Evolutionary conservation across 2,329 filamentous ascomycete genomes (phyloP).

Genomic region (Fusarium pseudocircinatum): DNA sequence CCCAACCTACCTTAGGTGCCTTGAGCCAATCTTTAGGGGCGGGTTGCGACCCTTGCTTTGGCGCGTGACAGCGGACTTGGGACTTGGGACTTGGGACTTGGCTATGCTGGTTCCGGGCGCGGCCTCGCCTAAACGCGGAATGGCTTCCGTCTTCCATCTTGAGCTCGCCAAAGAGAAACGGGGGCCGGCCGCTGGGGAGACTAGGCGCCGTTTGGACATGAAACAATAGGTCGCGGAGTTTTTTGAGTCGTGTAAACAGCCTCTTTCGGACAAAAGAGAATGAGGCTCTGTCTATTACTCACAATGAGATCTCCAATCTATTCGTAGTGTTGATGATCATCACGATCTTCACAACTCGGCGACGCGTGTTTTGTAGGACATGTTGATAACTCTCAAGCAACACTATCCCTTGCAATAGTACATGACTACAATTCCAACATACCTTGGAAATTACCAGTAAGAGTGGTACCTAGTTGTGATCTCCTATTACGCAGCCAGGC

Average conservation of each 20-base stretch:
- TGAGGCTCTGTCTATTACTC: neutral
- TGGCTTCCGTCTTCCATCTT: conserved; percentile 19
- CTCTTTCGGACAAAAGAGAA: neutral
- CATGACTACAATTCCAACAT: neutral
- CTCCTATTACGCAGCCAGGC: neutral
- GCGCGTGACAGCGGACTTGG: conserved; percentile 37
- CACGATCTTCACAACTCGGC: neutral
- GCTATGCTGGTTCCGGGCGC: conserved; percentile 21
- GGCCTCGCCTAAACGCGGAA: conserved; percentile 44
- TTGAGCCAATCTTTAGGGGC: conserved; percentile 18
- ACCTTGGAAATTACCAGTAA: neutral
- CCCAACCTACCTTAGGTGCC: conserved; percentile 1
- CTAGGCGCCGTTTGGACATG: conserved; percentile 23
- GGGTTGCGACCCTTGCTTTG: conserved; percentile 33
- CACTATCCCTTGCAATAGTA: neutral
- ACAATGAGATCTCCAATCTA: neutral
- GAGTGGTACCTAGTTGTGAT: neutral
- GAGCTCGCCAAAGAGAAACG: conserved; percentile 7
- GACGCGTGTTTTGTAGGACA: neutral
- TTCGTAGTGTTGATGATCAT: neutral
- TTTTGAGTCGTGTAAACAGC: conserved; percentile 1
- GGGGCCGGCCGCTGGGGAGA: neutral
- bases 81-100: conserved; percentile 8
- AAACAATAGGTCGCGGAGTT: conserved; percentile 20
- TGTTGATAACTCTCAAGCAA: neutral